These are phyloP conservation scores for Apium graveolens DNA, from an alignment of 129 eudicot species.

Conservation along the genomic window DNA sequence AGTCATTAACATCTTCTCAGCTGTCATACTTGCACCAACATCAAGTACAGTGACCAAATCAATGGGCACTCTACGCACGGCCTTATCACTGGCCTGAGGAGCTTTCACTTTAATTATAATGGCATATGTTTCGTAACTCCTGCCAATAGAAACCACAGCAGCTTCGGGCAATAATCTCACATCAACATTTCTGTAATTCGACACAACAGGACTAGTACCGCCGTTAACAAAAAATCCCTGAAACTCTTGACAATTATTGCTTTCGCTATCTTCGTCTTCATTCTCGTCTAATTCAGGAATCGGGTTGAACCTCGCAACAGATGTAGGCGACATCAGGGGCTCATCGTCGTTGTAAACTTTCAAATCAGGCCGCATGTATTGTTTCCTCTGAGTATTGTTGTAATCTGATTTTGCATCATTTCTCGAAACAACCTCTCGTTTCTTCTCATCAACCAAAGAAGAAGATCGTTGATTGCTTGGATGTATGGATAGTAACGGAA, in stretches of 20 bases:
- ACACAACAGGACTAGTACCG: slow-evolving; percentile 9
- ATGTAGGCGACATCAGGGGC: slow-evolving; percentile 56
- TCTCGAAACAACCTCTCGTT: slow-evolving; percentile 5
- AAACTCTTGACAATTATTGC: slow-evolving; percentile 30
- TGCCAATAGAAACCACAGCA: slow-evolving; percentile 51
- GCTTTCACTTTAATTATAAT: slow-evolving; percentile 51
- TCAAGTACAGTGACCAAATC: slow-evolving; percentile 80
- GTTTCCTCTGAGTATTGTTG: slow-evolving; percentile 17
- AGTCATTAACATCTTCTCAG: slow-evolving; percentile 41
- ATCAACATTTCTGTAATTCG: slow-evolving; percentile 23
- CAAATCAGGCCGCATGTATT: slow-evolving; percentile 30
- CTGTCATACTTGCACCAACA: slow-evolving; percentile 42
- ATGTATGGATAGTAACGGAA: slow-evolving; percentile 39
- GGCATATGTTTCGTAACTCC: slow-evolving; percentile 51
- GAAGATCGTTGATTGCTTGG: background rate
- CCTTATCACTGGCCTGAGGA: slow-evolving; percentile 30
- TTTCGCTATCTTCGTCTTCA: slow-evolving; percentile 31
- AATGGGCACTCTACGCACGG: slow-evolving; percentile 42
- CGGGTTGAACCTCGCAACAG: slow-evolving; percentile 60
- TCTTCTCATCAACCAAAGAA: slow-evolving; percentile 11
- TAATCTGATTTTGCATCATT: background rate
- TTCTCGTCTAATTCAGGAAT: slow-evolving; percentile 77
- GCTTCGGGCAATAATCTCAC: slow-evolving; percentile 45
- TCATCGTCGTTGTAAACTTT: slow-evolving; percentile 89
- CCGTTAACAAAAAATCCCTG: slow-evolving; percentile 45